Base-by-base conservation (phyloP, 108 stramenopile species). In the Schizochytrium sp. region DNA sequence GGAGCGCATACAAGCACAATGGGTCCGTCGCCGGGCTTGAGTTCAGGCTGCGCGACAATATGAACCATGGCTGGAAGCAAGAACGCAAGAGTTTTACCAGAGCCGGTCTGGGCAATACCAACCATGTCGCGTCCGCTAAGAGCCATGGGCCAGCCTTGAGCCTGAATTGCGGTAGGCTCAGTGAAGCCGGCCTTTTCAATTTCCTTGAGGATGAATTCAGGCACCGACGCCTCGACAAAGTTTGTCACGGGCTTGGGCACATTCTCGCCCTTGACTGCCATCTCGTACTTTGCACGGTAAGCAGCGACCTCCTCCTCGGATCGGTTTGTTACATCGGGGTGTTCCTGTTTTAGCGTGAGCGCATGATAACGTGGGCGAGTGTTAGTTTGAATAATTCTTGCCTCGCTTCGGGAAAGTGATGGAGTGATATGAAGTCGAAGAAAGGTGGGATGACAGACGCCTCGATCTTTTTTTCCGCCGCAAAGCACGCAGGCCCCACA, bases 81-180 rank as follows among this genome's bases (percentile, higher is more conserved):
- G 94, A 99, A 99, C n/a, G 98, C 97, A 41, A 98, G 58, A 0
- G 97, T 98, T 93, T 98, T 99, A 18, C 98, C 99, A 71, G 93
- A 94, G 23, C 99, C 99, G 0, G 99, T 99, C 44, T 96, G 96
- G 28, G 94, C 93, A 60, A 99, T 95, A 43, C 98, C 98, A 44
- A 99, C 98, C 95, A 98, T 97, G 91, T 99, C 98, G 58, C 95
- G 94, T 43, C 98, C 98, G 87, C 96, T 94, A 58, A 99, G 89
- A 0, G 98, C 99, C 97, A 99, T 98, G n/a, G 99, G 99, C 98
- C 98, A 99, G 21, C 98, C 98, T 90, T 99, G 98, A 44, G 94
- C 93, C 95, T 99, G 99, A 87, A 99, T 99, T 5, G 99, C 98
- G 53, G 99, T 97, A 0, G 99, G 99, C 88, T 92, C 94, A 8